Evolutionary conservation across 208 protist genomes (phyloP), one percentile per base, ranked within the genome.

Genomic region (Strigomonas oncopelti): DNA sequence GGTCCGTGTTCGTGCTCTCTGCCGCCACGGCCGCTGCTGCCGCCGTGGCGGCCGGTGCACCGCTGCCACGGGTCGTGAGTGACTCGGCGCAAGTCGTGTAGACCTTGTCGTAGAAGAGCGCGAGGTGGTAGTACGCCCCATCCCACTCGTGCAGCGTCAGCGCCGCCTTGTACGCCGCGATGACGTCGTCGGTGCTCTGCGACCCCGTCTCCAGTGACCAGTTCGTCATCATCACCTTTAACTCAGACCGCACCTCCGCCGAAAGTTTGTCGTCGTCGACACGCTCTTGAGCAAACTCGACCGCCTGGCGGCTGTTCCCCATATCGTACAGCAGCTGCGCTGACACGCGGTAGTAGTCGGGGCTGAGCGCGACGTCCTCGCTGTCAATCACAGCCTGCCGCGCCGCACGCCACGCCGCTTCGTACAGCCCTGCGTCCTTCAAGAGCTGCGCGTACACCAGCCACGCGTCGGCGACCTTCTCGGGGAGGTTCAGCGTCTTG

Each of bases 51-150:
- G 9, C 38, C 38, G 14, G 38, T 45, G 9, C 38, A 7, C 7
- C 38, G 7, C 9, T 45, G 14, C 18, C 61, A 20, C 31, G 34
- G 1, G 42, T 27, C 27, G 25, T 18, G 22, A 64, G 55, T 4
- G 60, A 65, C 8, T 32, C 25, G 1, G 42, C 42, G 18, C 42
- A 48, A 4, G 42, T 48, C 13, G 25, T 71, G 57, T 61, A 63
- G 34, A 60, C 16, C 20, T 83, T 78, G 27, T 99, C 97, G 67
- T 94, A 95, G 77, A 98, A 99, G 59, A 92, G 74, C 7, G 87
- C 98, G 31, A 98, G 79, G 46, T 86, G 78, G 71, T 97, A 97
- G 71, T 95, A 88, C 0, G 80, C 93, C 53, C 91, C 84, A 70
- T 98, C 96, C 57, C 85, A 98, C 1, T 68, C 18, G 53, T 93